Percentiles rank a stretch among this genome's conserved stretches.
Conservation (phyloP, 176 grass and related monocot genomes). For the Calamus simplicifolius region DNA sequence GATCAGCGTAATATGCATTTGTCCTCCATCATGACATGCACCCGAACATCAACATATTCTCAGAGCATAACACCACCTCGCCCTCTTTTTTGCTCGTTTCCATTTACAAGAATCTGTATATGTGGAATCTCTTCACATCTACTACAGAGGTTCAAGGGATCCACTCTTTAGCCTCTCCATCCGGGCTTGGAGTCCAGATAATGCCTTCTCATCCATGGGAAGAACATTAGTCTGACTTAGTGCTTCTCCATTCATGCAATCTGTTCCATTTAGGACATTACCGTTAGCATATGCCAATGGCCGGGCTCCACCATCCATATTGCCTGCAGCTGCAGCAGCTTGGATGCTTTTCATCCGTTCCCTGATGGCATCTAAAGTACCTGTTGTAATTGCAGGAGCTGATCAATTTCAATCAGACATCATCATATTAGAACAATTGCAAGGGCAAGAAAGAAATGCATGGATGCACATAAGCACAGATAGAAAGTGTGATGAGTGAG, state of each 20-base stretch:
- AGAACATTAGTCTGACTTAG: conserved; percentile 55
- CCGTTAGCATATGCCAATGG: conserved; percentile 45
- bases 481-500: background rate
- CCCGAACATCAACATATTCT: no score
- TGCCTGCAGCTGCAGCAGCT: conserved; percentile 67
- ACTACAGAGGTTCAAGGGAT: conserved; percentile 74
- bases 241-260: conserved; percentile 38
- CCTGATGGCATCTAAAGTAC: conserved; percentile 72
- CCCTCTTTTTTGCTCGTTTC: background rate
- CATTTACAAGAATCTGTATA: conserved; percentile 85
- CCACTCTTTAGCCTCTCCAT: conserved; percentile 98
- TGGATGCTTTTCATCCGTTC: conserved; percentile 99
- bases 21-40: no score
- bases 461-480: background rate
- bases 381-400: conserved; percentile 23
- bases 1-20: no score
- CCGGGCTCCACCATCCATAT: conserved; percentile 44
- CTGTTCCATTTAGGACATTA: conserved; percentile 24
- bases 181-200: conserved; percentile 86
- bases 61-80: no score
- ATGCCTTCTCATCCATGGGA: conserved; percentile 89
- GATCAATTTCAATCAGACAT: background rate
- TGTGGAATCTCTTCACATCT: conserved; percentile 24
- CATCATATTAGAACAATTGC: no score
- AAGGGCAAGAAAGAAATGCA: no score